Evolutionary conservation across 108 stramenopile species (phyloP).

Genomic region (Cyclotella cryptica): DNA sequence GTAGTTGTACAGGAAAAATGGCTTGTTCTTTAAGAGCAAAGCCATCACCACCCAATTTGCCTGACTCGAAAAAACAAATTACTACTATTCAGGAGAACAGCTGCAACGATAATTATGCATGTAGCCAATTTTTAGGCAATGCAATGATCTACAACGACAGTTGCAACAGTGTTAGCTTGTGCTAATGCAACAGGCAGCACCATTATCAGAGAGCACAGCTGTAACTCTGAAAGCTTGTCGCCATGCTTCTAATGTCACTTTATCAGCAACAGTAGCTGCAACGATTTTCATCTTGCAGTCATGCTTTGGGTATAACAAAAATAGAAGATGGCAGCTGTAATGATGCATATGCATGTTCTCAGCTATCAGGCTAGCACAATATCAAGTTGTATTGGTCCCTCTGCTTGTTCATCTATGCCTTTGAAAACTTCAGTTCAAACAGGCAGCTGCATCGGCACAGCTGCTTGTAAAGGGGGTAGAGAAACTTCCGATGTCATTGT

Average conservation of each 20-base stretch:
- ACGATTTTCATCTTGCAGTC: no score
- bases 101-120: background rate
- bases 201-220: no score
- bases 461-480: background rate
- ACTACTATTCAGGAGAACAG: background rate
- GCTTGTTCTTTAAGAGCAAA: no score
- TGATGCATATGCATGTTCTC: background rate
- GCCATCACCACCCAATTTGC: no score
- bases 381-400: background rate
- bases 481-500: background rate
- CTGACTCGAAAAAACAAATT: no score
- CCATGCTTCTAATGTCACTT: no score
- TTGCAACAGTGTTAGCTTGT: background rate
- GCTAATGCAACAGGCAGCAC: no score
- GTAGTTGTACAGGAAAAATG: background rate
- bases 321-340: background rate
- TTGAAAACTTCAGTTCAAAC: background rate
- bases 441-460: background rate
- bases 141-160: background rate
- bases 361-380: background rate
- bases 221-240: no score
- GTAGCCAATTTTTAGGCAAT: background rate
- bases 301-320: background rate
- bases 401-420: background rate
- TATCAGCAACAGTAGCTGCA: no score